Conservation (phyloP, 768 basidiomycete genomes). For the Tricholoma matsutake region DNA sequence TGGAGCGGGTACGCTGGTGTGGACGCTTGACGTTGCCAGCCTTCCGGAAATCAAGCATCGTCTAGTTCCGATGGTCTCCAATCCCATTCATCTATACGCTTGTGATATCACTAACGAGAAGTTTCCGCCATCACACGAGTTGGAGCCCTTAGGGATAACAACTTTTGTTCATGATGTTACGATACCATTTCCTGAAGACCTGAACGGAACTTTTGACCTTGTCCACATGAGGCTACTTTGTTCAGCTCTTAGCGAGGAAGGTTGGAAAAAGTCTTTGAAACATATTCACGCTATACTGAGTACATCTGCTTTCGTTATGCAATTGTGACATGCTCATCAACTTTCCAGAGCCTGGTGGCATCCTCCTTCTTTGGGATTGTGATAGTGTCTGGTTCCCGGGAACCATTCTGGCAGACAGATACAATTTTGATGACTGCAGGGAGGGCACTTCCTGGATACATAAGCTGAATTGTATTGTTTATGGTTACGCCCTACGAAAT, state of each 20-base stretch:
- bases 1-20: constrained; percentile 1
- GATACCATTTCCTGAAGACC: not conserved
- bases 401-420: not conserved
- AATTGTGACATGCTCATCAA: not conserved
- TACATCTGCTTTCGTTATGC: not conserved
- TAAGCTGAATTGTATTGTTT: not conserved
- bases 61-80: not conserved
- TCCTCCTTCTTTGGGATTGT: constrained; percentile 2
- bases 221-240: constrained; percentile 2
- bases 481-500: not conserved
- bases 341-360: not conserved
- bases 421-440: not conserved
- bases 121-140: not conserved
- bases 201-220: constrained; percentile 2
- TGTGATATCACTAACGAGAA: not conserved
- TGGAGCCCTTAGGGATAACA: not conserved
- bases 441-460: not conserved
- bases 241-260: not conserved
- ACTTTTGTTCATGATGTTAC: constrained; percentile 2
- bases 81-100: not conserved
- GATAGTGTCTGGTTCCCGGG: constrained; percentile 3
- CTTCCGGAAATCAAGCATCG: not conserved
- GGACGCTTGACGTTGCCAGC: constrained; percentile 5
- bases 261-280: constrained; percentile 4
- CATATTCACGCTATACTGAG: not conserved